Conservation (phyloP, 2,329 filamentous ascomycete genomes). For the Lecanicillium sp. region DNA sequence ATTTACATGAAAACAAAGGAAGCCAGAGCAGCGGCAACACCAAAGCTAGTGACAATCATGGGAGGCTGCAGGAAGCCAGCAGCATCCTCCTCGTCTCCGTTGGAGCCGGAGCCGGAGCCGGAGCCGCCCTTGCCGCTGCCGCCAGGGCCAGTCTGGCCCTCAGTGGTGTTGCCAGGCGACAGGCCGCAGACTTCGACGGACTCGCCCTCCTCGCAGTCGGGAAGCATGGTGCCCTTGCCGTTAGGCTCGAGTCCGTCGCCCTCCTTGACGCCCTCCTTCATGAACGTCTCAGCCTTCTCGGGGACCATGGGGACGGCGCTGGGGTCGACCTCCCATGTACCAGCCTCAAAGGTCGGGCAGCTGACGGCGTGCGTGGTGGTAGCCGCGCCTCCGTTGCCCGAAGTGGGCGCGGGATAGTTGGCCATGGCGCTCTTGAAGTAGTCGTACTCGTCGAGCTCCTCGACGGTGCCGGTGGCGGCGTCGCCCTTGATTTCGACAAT, state of each 20-base stretch:
- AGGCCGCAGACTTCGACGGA: too few relatives aligned
- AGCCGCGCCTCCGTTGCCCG: slow-evolving; percentile 39
- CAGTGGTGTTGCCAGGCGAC: too few relatives aligned
- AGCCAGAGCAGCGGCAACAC: too few relatives aligned
- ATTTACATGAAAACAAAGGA: too few relatives aligned
- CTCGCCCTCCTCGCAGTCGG: too few relatives aligned
- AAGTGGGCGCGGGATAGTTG: slow-evolving; percentile 40
- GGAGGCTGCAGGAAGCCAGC: too few relatives aligned
- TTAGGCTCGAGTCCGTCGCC: slow-evolving; percentile 45
- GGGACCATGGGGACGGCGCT: slow-evolving; percentile 46
- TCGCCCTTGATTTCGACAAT: slow-evolving; percentile 59
- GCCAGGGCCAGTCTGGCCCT: too few relatives aligned
- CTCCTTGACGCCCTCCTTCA: slow-evolving; percentile 43
- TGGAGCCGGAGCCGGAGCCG: too few relatives aligned
- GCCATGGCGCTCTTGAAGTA: slow-evolving; percentile 40
- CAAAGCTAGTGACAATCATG: too few relatives aligned
- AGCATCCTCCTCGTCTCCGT: too few relatives aligned
- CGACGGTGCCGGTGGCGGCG: slow-evolving; percentile 34
- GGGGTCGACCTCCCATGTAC: slow-evolving; percentile 42
- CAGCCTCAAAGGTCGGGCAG: slow-evolving; percentile 40
- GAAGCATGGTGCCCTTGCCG: slow-evolving; percentile 42
- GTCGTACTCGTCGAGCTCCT: slow-evolving; percentile 55
- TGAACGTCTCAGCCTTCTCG: slow-evolving; percentile 40
- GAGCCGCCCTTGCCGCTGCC: too few relatives aligned
- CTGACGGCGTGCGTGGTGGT: slow-evolving; percentile 36